Evolutionary conservation across 345 rosid genomes (phyloP).

Genomic region (Murraya koenigii): DNA sequence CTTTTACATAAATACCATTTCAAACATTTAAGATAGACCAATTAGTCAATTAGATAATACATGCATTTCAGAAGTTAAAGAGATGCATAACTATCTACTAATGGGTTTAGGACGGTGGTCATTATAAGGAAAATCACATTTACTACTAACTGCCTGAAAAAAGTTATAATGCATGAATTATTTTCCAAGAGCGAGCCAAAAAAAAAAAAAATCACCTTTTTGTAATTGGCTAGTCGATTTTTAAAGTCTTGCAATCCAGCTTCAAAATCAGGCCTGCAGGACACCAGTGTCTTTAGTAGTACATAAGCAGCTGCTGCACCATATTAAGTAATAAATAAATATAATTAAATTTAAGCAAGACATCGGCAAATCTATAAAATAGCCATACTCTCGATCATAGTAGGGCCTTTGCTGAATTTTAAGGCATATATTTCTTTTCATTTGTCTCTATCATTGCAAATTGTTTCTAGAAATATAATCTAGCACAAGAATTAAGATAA

Average conservation of each 20-base stretch:
- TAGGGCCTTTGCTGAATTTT: conserved; percentile 99
- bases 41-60: background rate
- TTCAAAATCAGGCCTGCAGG: conserved; percentile 80
- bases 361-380: conserved; percentile 20
- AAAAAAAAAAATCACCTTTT: conserved; percentile 44
- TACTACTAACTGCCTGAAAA: background rate
- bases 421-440: conserved; percentile 94
- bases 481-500: conserved; percentile 25
- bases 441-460: conserved; percentile 87
- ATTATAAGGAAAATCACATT: background rate
- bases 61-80: background rate
- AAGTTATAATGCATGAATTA: background rate
- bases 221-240: conserved; percentile 81
- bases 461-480: conserved; percentile 96
- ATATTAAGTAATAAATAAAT: background rate
- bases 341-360: conserved; percentile 11
- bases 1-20: background rate
- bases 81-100: background rate
- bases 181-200: background rate
- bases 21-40: background rate
- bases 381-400: conserved; percentile 84
- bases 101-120: background rate
- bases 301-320: background rate
- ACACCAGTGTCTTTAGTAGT: conserved; percentile 21
- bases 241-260: conserved; percentile 85